A percentile compares a stretch with the other conserved stretches of the same genome.
Evolutionary conservation across 2,329 filamentous ascomycete species (phyloP).

Genomic region (Endoconidiophora laricicola): DNA sequence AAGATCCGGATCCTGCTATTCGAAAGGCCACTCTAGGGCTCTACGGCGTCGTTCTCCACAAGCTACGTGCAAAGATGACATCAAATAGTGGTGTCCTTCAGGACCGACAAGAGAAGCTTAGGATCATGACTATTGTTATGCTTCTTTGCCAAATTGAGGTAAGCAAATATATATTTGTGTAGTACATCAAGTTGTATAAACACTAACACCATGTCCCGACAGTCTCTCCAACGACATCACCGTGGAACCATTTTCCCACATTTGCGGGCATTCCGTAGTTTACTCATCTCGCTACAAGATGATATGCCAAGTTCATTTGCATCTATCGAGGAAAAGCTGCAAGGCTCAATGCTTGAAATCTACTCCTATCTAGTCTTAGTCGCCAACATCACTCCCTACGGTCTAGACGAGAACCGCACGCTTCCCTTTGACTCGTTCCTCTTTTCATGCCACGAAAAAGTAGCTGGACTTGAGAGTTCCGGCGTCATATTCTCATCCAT

Average conservation of each 20-base stretch:
- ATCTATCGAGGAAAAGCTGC: slow-evolving; percentile 11
- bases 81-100: background rate
- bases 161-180: background rate
- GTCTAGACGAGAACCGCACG: slow-evolving; percentile 11
- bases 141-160: slow-evolving; percentile 12
- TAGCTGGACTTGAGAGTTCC: slow-evolving; percentile 7
- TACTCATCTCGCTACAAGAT: slow-evolving; percentile 10
- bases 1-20: slow-evolving; percentile 8
- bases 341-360: slow-evolving; percentile 12
- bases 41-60: slow-evolving; percentile 9
- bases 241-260: slow-evolving; percentile 11
- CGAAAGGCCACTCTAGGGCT: slow-evolving; percentile 8
- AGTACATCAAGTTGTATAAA: background rate
- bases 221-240: slow-evolving; percentile 11
- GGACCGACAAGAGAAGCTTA: slow-evolving; percentile 8
- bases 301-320: slow-evolving; percentile 12
- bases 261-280: slow-evolving; percentile 9
- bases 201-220: background rate
- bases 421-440: slow-evolving; percentile 10
- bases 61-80: slow-evolving; percentile 10
- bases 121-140: slow-evolving; percentile 12
- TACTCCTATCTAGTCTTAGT: slow-evolving; percentile 12
- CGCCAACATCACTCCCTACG: slow-evolving; percentile 12
- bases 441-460: slow-evolving; percentile 10
- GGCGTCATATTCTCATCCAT: slow-evolving; percentile 12